Percentiles rank a stretch among this genome's conserved stretches.
These are phyloP conservation scores for Trichoderma koningii DNA, from an alignment of 2,329 filamentous ascomycete species.

Conservation along the genomic window DNA sequence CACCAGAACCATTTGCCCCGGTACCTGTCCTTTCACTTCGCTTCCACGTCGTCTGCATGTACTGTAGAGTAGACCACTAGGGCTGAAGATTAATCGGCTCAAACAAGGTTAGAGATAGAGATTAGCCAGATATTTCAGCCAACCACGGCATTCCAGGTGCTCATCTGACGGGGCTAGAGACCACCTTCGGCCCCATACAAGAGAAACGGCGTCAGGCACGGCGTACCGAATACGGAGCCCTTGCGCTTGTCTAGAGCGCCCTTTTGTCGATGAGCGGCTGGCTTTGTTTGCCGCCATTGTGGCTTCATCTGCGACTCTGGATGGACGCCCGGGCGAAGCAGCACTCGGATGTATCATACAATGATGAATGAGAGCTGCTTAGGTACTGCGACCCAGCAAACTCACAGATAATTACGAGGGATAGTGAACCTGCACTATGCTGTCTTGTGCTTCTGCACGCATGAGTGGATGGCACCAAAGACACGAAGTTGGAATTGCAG, in stretches of 20 bases:
- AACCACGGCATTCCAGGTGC: background rate
- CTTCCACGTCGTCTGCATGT: background rate
- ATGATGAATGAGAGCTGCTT: background rate
- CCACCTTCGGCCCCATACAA: background rate
- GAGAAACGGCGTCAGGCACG: background rate
- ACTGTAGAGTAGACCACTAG: background rate
- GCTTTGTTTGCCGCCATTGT: background rate
- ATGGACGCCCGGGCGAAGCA: background rate
- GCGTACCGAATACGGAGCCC: background rate
- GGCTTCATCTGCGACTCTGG: background rate
- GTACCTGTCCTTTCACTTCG: background rate
- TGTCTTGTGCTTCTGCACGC: background rate
- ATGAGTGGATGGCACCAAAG: too few relatives aligned
- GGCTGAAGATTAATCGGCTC: background rate
- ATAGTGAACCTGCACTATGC: background rate
- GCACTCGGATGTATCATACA: background rate
- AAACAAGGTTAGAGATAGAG: conserved; percentile 6
- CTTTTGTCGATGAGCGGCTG: background rate
- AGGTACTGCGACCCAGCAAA: too few relatives aligned
- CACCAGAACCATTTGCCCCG: too few relatives aligned
- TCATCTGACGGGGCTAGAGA: background rate
- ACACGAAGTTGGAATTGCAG: too few relatives aligned
- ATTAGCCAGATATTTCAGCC: background rate
- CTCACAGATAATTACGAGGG: background rate
- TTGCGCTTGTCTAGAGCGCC: too few relatives aligned